Base-by-base conservation (phyloP, 352 stramenopile genomes). In the Phytophthora chlamydospora region DNA sequence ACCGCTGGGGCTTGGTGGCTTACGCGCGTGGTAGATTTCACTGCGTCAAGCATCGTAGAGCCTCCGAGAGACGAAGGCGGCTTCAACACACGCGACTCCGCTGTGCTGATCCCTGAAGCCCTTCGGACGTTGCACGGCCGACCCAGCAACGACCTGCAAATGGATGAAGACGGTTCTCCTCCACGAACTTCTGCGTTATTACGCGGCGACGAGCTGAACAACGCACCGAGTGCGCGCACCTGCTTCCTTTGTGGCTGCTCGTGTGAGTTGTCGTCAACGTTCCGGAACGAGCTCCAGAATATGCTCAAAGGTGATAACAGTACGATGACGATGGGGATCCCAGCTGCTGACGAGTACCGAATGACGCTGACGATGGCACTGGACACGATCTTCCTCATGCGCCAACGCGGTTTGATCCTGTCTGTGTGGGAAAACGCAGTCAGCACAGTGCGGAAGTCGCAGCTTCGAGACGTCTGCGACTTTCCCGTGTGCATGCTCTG, bases 301-400 rank as follows among this genome's bases (percentile, higher is more conserved):
- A 60, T 90, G 12, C 19, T 83, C 4, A 71, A 62, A 48, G 54
- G n/a, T n/a, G 62, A 64, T 24, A 49, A 17, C 19, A 56, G 14
- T 16, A 40, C n/a, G 0, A 43, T 62, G 6, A 39, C 48, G 17
- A 67, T 64, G 29, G 42, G 27, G 19, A 13, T 78, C 19, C 62
- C 71, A 11, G 62, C 66, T 19, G 34, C 82, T 12, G 58, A 75
- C 0, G 77, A 85, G 48, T 91, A 89, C 42, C 69, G 80, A 21
- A 90, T 95, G 84, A 93, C 82, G 8, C 54, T 90, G 43, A 92
- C 89, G 7, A 95, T 93, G 84, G 83, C 76, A 1, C 50, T 83
- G 4, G 73, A 89, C 3, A 91, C 83, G 19, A 76, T 95, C 6
- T 89, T 79, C 35, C 60, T 81, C 12, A 67, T 92, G 34, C 76